phyloP scores from a whole-genome alignment of 2,329 filamentous ascomycete species.

The Colletotrichum musicola region DNA sequence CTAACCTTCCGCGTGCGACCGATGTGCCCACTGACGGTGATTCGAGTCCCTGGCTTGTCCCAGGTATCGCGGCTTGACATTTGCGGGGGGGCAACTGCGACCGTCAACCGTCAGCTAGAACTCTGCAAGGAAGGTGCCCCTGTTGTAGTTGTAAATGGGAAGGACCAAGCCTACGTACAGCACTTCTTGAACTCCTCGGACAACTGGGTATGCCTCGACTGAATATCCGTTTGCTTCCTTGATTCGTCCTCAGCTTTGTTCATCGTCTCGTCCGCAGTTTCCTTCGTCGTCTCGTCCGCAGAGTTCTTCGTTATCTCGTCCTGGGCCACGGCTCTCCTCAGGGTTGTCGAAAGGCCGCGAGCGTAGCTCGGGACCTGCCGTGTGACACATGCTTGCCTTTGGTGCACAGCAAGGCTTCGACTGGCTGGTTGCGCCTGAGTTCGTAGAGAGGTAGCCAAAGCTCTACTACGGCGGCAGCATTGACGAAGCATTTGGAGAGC shows the following conservation, averaged over 20 bases:
- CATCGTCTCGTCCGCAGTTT: too few species aligned
- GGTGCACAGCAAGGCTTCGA: not conserved
- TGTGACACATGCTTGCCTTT: not conserved
- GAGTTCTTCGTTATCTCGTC: too few species aligned
- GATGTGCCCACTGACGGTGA: constrained; percentile 79
- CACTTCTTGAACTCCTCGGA: constrained; percentile 34
- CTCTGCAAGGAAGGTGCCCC: too few species aligned
- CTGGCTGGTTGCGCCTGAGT: constrained; percentile 7
- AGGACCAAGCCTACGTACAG: too few species aligned
- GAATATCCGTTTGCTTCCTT: not conserved
- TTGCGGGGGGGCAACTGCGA: constrained; percentile 46
- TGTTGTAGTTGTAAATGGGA: too few species aligned
- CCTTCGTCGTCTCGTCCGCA: too few species aligned
- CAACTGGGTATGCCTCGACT: constrained; percentile 17
- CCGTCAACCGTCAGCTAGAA: not conserved
- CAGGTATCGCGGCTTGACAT: constrained; percentile 46
- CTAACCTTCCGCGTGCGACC: constrained; percentile 76
- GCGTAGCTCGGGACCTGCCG: not conserved
- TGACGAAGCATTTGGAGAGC: constrained; percentile 35
- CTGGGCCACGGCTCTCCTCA: not conserved
- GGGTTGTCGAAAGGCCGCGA: constrained; percentile 16
- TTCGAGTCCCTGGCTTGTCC: constrained; percentile 48
- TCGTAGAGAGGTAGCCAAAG: constrained; percentile 26
- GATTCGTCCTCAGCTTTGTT: too few species aligned
- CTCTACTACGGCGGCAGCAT: constrained; percentile 33